A percentile compares a stretch with the other conserved stretches of the same genome.
Evolutionary conservation across 768 basidiomycete species (phyloP).

Genomic region (Baorangia bicolor): DNA sequence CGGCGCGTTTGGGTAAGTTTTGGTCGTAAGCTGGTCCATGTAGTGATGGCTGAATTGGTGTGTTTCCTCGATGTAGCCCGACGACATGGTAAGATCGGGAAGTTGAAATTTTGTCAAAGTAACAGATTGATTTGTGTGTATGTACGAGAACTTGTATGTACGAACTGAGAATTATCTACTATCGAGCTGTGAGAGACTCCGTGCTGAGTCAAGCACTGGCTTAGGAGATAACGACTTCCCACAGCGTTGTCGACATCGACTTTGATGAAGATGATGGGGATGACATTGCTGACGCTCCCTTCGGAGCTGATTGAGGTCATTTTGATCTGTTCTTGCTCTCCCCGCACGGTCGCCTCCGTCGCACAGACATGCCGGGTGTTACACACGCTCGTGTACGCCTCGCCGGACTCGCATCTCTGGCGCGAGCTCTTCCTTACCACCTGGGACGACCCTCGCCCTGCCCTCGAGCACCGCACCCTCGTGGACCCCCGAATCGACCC

Average conservation of each 20-base stretch:
- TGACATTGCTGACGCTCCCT: slow-evolving; percentile 29
- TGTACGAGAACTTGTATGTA: too few species aligned
- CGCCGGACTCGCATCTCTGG: slow-evolving; percentile 44
- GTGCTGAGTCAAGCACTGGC: slow-evolving; percentile 1
- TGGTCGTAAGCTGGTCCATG: neutral
- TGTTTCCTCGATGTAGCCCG: slow-evolving; percentile 4
- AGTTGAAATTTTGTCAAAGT: neutral
- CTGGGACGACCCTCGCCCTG: slow-evolving; percentile 50
- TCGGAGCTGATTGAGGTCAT: slow-evolving; percentile 42
- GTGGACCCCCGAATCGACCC: slow-evolving; percentile 25
- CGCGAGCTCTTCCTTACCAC: slow-evolving; percentile 45
- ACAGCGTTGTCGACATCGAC: slow-evolving; percentile 1
- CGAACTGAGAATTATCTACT: neutral
- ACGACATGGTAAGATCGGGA: slow-evolving; percentile 3
- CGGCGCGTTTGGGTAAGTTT: slow-evolving; percentile 30
- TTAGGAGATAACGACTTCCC: neutral
- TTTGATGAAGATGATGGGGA: neutral
- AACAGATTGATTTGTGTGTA: neutral
- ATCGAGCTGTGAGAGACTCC: neutral
- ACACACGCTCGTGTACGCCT: slow-evolving; percentile 35
- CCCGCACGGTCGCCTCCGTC: slow-evolving; percentile 36
- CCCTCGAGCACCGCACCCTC: slow-evolving; percentile 25
- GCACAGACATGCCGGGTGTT: slow-evolving; percentile 38
- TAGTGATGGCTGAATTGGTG: neutral
- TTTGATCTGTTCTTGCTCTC: slow-evolving; percentile 27